A percentile compares a stretch with the other conserved stretches of the same genome.
phyloP scores from a whole-genome alignment of 73 alveolate species.

The Tetrahymena thermophila region DNA sequence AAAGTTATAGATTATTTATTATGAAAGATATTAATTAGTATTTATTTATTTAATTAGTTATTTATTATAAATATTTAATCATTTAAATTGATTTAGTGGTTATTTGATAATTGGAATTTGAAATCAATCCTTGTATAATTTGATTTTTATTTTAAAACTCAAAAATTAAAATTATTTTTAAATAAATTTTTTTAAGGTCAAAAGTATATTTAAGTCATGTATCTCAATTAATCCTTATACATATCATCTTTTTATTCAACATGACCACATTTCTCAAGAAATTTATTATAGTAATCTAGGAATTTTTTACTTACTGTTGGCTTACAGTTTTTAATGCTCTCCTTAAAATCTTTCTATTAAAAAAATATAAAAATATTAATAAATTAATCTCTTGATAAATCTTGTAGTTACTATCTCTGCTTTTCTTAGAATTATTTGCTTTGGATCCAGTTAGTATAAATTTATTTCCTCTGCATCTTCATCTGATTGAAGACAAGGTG shows the following conservation, averaged over 20 bases:
- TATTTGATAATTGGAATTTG: no score
- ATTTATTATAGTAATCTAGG: constrained; percentile 30
- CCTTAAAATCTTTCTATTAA: constrained; percentile 31
- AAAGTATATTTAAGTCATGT: neutral
- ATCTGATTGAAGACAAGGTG: constrained; percentile 21
- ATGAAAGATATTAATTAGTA: no score
- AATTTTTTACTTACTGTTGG: constrained; percentile 36
- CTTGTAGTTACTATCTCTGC: constrained; percentile 2
- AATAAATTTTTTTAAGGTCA: neutral
- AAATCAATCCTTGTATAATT: neutral
- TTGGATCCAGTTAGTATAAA: constrained; percentile 11
- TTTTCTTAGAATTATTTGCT: constrained; percentile 28
- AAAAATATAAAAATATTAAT: neutral
- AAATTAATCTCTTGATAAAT: neutral
- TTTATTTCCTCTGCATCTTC: constrained; percentile 25
- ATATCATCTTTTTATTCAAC: constrained; percentile 16
- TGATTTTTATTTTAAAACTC: no score
- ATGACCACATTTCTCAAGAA: constrained; percentile 44
- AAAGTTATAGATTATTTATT: neutral
- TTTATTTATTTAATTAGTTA: no score
- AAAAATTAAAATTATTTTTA: no score
- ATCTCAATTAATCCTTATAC: constrained; percentile 6
- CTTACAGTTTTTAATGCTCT: constrained; percentile 43
- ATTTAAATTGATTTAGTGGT: no score
- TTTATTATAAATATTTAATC: no score